Conservation (phyloP, 306 rosid species). For the Mimosa bimucronata region DNA sequence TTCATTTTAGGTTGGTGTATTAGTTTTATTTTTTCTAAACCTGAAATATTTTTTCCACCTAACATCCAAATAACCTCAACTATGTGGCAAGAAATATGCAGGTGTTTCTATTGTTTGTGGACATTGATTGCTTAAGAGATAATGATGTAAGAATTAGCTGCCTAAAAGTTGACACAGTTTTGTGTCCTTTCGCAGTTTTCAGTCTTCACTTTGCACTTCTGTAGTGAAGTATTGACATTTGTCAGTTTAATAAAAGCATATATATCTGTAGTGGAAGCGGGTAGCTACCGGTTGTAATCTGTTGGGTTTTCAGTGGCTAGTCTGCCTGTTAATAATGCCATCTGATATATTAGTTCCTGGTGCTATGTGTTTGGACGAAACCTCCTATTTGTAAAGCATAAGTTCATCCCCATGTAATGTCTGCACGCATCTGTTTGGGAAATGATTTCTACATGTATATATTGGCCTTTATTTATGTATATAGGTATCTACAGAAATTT, state of each 20-base stretch:
- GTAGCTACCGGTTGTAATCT: neutral
- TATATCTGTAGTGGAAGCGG: neutral
- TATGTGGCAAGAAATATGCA: neutral
- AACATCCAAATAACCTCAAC: neutral
- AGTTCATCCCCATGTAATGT: neutral
- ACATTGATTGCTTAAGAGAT: conserved; percentile 4
- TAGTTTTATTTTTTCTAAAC: neutral
- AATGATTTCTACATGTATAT: neutral
- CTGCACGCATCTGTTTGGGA: neutral
- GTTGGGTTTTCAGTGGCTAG: neutral
- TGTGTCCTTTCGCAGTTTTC: neutral
- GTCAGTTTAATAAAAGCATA: neutral
- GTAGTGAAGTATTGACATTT: neutral
- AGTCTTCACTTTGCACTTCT: neutral
- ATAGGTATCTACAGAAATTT: neutral
- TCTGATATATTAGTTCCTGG: neutral
- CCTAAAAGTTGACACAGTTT: neutral
- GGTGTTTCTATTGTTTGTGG: conserved; percentile 1
- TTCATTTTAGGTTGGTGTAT: neutral
- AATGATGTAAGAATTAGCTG: neutral
- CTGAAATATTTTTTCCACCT: neutral
- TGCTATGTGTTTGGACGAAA: conserved; percentile 2
- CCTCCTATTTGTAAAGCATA: neutral
- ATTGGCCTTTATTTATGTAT: neutral
- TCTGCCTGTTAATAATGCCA: neutral